Base-by-base conservation (phyloP, 257 asterid species). In the Voacanga thouarsii region DNA sequence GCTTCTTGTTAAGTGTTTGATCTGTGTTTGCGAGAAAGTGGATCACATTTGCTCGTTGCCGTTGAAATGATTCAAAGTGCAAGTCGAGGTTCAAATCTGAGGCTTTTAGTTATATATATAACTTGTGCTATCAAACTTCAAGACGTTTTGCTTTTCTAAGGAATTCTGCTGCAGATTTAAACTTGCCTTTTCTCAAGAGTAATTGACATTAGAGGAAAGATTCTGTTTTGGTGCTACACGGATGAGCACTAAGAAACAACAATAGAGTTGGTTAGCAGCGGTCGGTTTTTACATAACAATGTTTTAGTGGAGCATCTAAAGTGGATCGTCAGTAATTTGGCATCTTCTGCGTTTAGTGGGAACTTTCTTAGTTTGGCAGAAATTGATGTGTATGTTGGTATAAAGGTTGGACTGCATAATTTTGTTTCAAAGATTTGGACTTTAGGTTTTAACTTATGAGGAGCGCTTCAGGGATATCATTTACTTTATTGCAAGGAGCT, bases 391-490 rank as follows among this genome's bases (percentile, higher is more conserved):
- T 8, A 2, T 21, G 53, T 56, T 6, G 33, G 69, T 74, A 2
- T 23, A 6, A 30, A 49, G 6, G 64, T 10, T 53, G 44, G 30
- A 37, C 19, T 19, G 11, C 33, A 65, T 73, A 51, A 73, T 51
- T 37, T 21, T 56, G 28, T 16, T 26, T 24, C 9, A 41, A 41
- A 57, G 70, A 28, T 74, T 74, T 74, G 28, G 14, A 41, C 78
- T n/a, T n/a, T 74, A n/a, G 7, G 28, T n/a, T 57, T 57, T 57
- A 74, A 57, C 78, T 74, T 28, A 30, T 66, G 16, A 21, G 39
- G 57, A 47, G n/a, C 61, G 10, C 8, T 49, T 9, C 49, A 24
- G 59, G 47, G 50, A 59, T 57, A 18, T 71, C 33, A n/a, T n/a
- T 77, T 56, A 39, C 74, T 45, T 19, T 28, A 39, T 39, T 70